phyloP scores from a whole-genome alignment of 2,329 filamentous ascomycete species.

The Botryosphaeria dothidea region DNA sequence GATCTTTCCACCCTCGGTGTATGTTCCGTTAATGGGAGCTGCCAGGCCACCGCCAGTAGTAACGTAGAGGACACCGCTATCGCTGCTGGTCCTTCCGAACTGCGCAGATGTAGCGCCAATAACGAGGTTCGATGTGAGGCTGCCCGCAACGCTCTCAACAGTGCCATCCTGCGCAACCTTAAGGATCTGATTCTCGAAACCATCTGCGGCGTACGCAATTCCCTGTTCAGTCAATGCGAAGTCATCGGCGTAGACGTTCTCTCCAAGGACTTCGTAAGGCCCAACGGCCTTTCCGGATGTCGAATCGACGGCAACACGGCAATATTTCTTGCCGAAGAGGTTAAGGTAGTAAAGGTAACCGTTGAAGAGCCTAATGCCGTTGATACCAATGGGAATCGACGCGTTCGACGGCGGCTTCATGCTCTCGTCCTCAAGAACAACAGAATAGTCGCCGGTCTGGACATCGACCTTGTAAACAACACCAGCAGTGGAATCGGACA shows the following conservation, averaged over 20 bases:
- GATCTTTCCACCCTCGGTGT: constrained; percentile 28
- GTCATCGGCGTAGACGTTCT: constrained; percentile 2
- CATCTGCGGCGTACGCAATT: neutral
- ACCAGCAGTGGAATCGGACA: constrained; percentile 29
- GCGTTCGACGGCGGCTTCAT: constrained; percentile 21
- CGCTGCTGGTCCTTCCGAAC: constrained; percentile 24
- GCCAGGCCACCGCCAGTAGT: constrained; percentile 27
- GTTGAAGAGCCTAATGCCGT: constrained; percentile 26
- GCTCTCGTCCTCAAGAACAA: constrained; percentile 23
- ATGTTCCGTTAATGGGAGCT: constrained; percentile 24
- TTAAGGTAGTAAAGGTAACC: constrained; percentile 29
- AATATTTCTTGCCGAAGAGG: constrained; percentile 18
- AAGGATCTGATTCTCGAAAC: constrained; percentile 21
- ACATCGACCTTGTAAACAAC: constrained; percentile 24
- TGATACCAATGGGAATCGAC: constrained; percentile 24
- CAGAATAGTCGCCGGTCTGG: constrained; percentile 18
- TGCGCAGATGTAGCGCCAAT: constrained; percentile 23
- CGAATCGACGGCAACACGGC: constrained; percentile 24
- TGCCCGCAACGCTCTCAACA: constrained; percentile 19
- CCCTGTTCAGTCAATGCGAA: constrained; percentile 8
- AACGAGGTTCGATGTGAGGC: constrained; percentile 14
- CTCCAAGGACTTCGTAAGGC: neutral
- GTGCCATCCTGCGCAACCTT: constrained; percentile 22
- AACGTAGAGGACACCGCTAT: constrained; percentile 27
- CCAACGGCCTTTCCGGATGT: constrained; percentile 15